A percentile compares a stretch with the other conserved stretches of the same genome.
Conservation (phyloP, 495 filamentous ascomycete genomes). For the Talaromyces wortmannii region DNA sequence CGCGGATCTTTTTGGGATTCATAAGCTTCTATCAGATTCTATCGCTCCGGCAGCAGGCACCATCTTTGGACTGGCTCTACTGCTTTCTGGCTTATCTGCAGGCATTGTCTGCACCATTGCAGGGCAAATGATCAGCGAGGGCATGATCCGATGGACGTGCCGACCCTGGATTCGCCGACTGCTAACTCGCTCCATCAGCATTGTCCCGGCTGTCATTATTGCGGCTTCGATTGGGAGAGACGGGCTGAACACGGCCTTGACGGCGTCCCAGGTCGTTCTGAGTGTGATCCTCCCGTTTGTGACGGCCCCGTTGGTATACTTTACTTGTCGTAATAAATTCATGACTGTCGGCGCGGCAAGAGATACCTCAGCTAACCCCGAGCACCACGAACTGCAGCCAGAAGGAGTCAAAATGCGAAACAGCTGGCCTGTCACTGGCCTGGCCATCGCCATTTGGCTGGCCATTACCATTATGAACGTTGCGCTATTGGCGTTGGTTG, state of each 20-base stretch:
- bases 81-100: conserved; percentile 70
- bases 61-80: conserved; percentile 69
- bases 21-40: conserved; percentile 61
- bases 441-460: conserved; percentile 58
- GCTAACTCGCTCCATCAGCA: conserved; percentile 65
- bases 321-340: conserved; percentile 73
- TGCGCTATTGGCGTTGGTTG: conserved; percentile 63
- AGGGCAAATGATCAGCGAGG: conserved; percentile 78
- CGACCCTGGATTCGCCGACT: conserved; percentile 67
- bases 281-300: conserved; percentile 79
- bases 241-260: conserved; percentile 67
- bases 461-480: conserved; percentile 69
- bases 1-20: conserved; percentile 78
- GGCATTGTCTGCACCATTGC: conserved; percentile 82
- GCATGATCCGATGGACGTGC: conserved; percentile 64
- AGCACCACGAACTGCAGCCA: conserved; percentile 9
- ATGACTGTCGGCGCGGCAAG: conserved; percentile 58
- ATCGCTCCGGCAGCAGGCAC: conserved; percentile 68
- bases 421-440: conserved; percentile 43
- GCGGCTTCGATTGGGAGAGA: conserved; percentile 67
- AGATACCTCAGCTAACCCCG: conserved; percentile 5
- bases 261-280: conserved; percentile 71
- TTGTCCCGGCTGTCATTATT: conserved; percentile 76
- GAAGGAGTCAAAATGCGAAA: conserved; percentile 54
- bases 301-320: conserved; percentile 77